Evolutionary conservation across 352 stramenopile species (phyloP), one percentile per base, ranked within the genome.

Genomic region (Elongisporangium senticosum): DNA sequence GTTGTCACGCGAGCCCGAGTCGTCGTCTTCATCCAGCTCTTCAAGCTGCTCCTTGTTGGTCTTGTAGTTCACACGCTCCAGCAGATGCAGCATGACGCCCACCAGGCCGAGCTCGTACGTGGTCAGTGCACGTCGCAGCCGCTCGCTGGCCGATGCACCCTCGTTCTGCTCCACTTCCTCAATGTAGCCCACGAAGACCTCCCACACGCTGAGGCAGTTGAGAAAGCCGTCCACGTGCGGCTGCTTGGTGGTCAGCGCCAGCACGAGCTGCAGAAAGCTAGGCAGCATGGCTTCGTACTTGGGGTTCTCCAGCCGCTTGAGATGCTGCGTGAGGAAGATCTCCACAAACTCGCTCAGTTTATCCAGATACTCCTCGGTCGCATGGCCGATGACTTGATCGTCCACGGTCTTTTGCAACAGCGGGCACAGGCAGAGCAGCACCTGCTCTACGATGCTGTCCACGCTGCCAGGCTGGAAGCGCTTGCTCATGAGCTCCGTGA

Each of bases 121-220:
- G 0, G 66, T 75, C 13, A 94, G 62, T 4, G 89, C 75, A 20
- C 64, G 62, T 2, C 74, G 62, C 3, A 78, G 60, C 1, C 59
- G 71, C 14, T 88, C 79, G 48, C 86, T 86, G 4, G 28, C 28
- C 2, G 75, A 67, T 3, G 77, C 77, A 5, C 67, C 74, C 69
- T 89, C 82, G 40, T 89, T 79, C 40, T 86, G 75, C 56, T 92
- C 79, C 1, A 79, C 69, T 56, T 92, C 82, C 63, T 94, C 84
- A 54, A 94, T 78, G 53, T 92, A 90, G 17, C 75, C 73, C 15
- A 94, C 82, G 53, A 94, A 89, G 6, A 94, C 80, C 23, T 94
- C 82, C 84, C 84, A 94, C 7, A 92, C 75, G 22, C 71, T 82
- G 37, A 94, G 56, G 50, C 84, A 94, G 60, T 92, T 90, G 49